Evolutionary conservation across 352 stramenopile genomes (phyloP).

Genomic region (Pythium apleroticum): DNA sequence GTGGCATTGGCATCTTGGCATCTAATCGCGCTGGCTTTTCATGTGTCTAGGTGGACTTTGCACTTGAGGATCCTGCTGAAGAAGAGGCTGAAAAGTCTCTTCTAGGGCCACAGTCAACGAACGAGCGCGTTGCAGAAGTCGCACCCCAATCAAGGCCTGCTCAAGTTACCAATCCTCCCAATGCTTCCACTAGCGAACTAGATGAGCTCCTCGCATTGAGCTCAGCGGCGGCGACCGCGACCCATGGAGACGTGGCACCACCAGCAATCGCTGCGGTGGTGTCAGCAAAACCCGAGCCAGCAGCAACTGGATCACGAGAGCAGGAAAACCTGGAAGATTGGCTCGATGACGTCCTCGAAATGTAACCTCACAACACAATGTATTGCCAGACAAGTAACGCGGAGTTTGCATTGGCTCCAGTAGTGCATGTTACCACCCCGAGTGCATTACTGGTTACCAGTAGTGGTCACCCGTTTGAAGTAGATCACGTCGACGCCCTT

Average conservation of each 20-base stretch:
- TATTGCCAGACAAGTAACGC: background rate
- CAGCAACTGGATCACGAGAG: background rate
- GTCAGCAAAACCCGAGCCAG: background rate
- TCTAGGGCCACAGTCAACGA: background rate
- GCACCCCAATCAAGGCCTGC: background rate
- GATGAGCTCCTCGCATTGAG: constrained; percentile 27
- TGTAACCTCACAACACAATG: constrained; percentile 21
- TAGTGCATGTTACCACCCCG: background rate
- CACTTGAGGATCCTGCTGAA: background rate
- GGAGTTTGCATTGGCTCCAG: no score
- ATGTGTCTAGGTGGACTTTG: constrained; percentile 4
- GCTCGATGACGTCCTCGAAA: constrained; percentile 67
- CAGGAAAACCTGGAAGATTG: constrained; percentile 63
- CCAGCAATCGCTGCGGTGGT: background rate
- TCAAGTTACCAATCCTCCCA: background rate
- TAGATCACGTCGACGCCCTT: constrained; percentile 87
- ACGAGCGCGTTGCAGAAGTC: background rate
- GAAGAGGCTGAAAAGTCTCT: background rate
- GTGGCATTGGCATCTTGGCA: no score
- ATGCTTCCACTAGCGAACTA: background rate
- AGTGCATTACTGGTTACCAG: background rate
- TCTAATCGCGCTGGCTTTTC: background rate
- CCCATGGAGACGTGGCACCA: background rate
- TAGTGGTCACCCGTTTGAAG: constrained; percentile 40
- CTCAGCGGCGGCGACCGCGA: background rate